Evolutionary conservation across 768 basidiomycete genomes (phyloP), one percentile per base, ranked within the genome.

Genomic region (Fomitopsis serialis): DNA sequence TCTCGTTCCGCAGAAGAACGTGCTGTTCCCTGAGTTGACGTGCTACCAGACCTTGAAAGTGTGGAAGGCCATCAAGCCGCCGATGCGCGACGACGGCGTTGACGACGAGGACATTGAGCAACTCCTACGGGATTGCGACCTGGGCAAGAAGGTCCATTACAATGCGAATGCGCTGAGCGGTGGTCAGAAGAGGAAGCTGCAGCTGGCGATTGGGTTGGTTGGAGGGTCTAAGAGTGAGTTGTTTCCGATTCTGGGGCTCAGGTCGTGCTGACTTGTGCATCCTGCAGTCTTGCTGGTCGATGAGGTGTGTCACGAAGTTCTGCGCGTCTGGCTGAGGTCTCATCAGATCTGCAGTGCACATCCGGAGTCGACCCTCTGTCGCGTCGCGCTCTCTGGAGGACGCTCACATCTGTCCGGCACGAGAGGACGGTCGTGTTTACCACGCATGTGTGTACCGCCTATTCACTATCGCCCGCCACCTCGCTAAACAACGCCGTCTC

Each of bases 331-430:
- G 37, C 13, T 19, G 40, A 19, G 19, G 25, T 32, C 42, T 25
- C 10, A 10, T 21, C 11, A 32, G 29, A 32, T 32, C n/a, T n/a
- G 1, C 19, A 74, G 64, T 85, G 84, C 62, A 90, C 88, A 1
- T 89, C 86, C 22, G 89, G 89, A 2, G 85, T 92, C 11, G 89
- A 92, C 64, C 89, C 89, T 2, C 68, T 92, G 34, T 89, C 89
- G 52, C 74, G 89, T 47, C 76, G 89, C 29, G 81, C 89, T 1
- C 68, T 92, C 7, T 92, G 89, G 89, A 78, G 82, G 51, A 85
- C 82, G 0, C 68, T 92, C 52, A 87, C 79, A 3, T 76, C 81
- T 2, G 80, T 86, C 53, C 78, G 84, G 13, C 72, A 83, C 32
- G 81, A 84, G 42, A 73, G 85, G 45, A 82, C 84, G 0, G 81